A percentile compares a stretch with the other conserved stretches of the same genome.
These are phyloP conservation scores for Ascodesmis nigricans DNA, from an alignment of 495 filamentous ascomycete genomes.

Conservation along the genomic window DNA sequence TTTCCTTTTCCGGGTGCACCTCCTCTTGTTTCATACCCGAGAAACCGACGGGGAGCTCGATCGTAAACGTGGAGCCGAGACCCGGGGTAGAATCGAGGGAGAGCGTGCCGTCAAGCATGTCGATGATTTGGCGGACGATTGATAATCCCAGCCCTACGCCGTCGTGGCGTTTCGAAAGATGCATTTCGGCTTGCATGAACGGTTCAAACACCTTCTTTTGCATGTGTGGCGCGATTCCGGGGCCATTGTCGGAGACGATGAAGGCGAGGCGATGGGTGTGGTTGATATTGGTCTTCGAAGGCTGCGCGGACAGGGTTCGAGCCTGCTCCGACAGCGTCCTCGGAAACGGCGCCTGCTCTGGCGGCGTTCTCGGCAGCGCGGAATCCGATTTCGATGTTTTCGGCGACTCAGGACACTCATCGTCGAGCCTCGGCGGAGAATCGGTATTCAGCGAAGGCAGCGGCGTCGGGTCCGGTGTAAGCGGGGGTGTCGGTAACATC, in stretches of 20 bases:
- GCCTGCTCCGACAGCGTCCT: too few relatives aligned
- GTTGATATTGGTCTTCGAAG: background rate
- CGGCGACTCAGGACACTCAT: too few relatives aligned
- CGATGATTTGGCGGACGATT: constrained; percentile 70
- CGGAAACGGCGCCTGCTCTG: too few relatives aligned
- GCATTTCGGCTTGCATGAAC: constrained; percentile 77
- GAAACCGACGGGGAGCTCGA: constrained; percentile 60
- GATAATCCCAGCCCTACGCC: constrained; percentile 79
- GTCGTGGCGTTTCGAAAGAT: constrained; percentile 71
- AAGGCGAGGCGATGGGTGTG: constrained; percentile 56
- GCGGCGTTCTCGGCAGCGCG: too few relatives aligned
- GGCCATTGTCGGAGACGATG: constrained; percentile 72
- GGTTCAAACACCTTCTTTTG: constrained; percentile 76
- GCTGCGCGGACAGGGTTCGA: background rate
- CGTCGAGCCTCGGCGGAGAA: too few relatives aligned
- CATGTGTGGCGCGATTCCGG: constrained; percentile 60
- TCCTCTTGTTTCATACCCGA: constrained; percentile 21
- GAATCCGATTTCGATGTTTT: too few relatives aligned
- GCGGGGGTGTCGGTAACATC: too few relatives aligned
- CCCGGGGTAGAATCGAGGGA: constrained; percentile 41
- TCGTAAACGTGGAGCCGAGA: constrained; percentile 64
- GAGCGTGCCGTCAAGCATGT: constrained; percentile 60
- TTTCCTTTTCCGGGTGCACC: too few relatives aligned
- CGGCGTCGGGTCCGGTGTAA: too few relatives aligned
- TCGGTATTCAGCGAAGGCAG: too few relatives aligned